These are phyloP conservation scores for Phialemonium atrogriseum DNA, from an alignment of 2,329 filamentous ascomycete genomes.

Conservation along the genomic window DNA sequence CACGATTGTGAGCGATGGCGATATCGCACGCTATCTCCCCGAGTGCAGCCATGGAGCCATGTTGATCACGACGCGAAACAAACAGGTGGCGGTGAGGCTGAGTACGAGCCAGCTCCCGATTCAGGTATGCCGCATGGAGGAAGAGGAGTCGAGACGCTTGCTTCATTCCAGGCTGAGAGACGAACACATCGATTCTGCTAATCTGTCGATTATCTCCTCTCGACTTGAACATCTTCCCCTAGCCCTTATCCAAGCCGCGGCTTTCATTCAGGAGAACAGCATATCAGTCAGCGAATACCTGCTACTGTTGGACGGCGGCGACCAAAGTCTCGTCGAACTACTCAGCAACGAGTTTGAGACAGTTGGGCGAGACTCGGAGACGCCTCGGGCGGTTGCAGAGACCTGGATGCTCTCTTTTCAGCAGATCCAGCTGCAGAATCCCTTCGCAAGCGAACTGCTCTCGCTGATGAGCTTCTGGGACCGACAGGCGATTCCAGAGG, in stretches of 20 bases:
- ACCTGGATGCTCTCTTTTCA: slow-evolving; percentile 27
- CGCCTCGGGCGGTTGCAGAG: slow-evolving; percentile 16
- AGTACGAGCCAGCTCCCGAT: slow-evolving; percentile 12
- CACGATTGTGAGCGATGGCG: slow-evolving; percentile 9
- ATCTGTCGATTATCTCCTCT: slow-evolving; percentile 13
- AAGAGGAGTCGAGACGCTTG: slow-evolving; percentile 16
- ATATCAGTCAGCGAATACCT: slow-evolving; percentile 19
- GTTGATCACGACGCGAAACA: slow-evolving; percentile 26
- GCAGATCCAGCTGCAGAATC: slow-evolving; percentile 18
- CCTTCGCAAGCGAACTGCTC: slow-evolving; percentile 19
- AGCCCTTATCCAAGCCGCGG: slow-evolving; percentile 24
- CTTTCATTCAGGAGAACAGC: slow-evolving; percentile 23
- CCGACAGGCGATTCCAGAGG: slow-evolving; percentile 18
- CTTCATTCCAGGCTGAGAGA: slow-evolving; percentile 11
- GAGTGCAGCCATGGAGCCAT: slow-evolving; percentile 19
- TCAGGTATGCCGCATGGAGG: slow-evolving; percentile 19
- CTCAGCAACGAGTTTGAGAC: slow-evolving; percentile 23
- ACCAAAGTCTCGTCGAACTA: slow-evolving; percentile 11
- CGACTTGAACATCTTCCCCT: slow-evolving; percentile 23
- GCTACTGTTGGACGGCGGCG: slow-evolving; percentile 15
- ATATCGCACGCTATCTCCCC: slow-evolving; percentile 17
- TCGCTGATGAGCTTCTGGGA: slow-evolving; percentile 24
- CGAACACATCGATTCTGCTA: neutral
- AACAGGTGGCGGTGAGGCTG: slow-evolving; percentile 18
- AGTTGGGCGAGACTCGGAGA: slow-evolving; percentile 17